phyloP scores from a whole-genome alignment of 148 eudicot species.

The Simmondsia chinensis region DNA sequence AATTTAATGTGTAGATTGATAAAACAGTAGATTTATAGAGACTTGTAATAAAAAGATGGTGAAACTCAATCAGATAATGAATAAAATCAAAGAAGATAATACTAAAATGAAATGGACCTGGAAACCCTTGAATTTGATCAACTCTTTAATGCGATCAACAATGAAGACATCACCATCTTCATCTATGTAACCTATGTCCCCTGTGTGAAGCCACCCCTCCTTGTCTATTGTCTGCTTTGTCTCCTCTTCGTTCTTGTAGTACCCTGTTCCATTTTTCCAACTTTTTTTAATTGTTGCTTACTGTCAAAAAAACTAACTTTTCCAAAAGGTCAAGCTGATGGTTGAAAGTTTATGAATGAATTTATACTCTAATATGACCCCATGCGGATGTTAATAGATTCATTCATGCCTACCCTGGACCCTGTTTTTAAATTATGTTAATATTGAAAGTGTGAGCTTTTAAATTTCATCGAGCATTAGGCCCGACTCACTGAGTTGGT shows the following conservation, averaged over 20 bases:
- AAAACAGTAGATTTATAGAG: not conserved
- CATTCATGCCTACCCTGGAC: too few relatives aligned
- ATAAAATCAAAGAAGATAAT: not conserved
- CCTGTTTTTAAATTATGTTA: too few relatives aligned
- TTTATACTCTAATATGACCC: too few relatives aligned
- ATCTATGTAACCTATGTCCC: conserved; percentile 87
- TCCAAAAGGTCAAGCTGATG: too few relatives aligned
- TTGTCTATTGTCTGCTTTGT: conserved; percentile 64
- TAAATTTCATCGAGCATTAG: too few relatives aligned
- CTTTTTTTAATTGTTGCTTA: not conserved
- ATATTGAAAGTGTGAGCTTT: too few relatives aligned
- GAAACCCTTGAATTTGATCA: conserved; percentile 92
- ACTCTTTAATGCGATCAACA: conserved; percentile 88
- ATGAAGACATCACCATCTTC: conserved; percentile 89
- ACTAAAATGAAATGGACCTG: conserved; percentile 34
- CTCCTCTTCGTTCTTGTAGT: conserved; percentile 71
- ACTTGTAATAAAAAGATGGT: not conserved
- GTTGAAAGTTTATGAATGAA: too few relatives aligned
- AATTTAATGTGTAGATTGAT: not conserved
- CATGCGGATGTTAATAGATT: too few relatives aligned
- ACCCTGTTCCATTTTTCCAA: conserved; percentile 30
- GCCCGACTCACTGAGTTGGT: too few relatives aligned
- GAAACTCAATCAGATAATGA: not conserved
- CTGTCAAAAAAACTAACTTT: too few relatives aligned
- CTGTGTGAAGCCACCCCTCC: conserved; percentile 93